Base-by-base conservation (phyloP, 164 flowering plant genomes). In the Malania oleifera region DNA sequence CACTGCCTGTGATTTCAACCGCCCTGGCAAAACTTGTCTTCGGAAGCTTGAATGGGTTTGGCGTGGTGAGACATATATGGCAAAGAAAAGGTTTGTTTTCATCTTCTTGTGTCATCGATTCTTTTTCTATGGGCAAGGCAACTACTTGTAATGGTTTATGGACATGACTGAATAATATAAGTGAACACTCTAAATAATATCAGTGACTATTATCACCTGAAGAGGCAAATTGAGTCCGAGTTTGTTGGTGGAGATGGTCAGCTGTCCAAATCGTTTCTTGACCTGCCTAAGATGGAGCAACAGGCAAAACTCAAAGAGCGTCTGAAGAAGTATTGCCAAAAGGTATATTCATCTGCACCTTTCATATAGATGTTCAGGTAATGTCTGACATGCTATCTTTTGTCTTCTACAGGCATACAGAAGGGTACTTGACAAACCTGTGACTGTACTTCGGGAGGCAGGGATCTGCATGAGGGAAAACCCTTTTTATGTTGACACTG, bases 381-480 rank as follows among this genome's bases (percentile, higher is more conserved):
- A 56, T 34, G 28, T 22, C 34, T 61, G 49, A 28, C 14, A 27
- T 24, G 29, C 44, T 59, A 38, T 10, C 9, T 54, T 46, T 25
- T 57, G 39, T 43, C 13, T 64, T 66, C 26, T 1, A n/a, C 20
- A 93, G 99, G 99, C 91, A 63, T 95, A 91, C 56, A 95, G 84
- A 67, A 76, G 98, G 61, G 97, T 89, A 54, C 81, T 95, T 43
- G 82, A 91, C 68, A 95, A 95, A 70, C 97, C 99, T 44, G 83
- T 85, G 26, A 82, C 91, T 59, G 99, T 86, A 75, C 70, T 85
- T 67, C 85, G 97, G 62, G 97, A 88, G 78, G 99, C 97, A 50
- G 99, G 93, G 71, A 87, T 95, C 56, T 95, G 99, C 80, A 95
- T 95, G 99, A 80, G 99, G 39, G 99, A 95, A 70, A 95, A 95